Base-by-base conservation (phyloP, 768 basidiomycete genomes). In the Leccinellum albellum region DNA sequence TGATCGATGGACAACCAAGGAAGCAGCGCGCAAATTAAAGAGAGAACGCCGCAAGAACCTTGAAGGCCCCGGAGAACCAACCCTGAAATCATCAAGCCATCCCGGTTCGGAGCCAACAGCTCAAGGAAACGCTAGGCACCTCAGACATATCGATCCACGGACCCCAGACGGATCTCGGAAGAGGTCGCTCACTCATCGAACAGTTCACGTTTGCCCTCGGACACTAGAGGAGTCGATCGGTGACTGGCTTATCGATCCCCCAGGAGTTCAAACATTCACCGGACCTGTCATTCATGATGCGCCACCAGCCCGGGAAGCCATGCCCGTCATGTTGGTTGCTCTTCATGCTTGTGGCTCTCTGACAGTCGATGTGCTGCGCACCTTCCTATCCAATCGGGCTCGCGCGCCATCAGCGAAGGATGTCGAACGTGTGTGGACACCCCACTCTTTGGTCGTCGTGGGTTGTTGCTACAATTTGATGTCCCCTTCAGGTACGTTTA, bases 381-480 rank as follows among this genome's bases (percentile, higher is more conserved):
- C 82, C 46, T 82, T 81, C 61, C 56, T 79, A 62, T 63, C 63
- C 13, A 62, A 61, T 70, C 67, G 56, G 29, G 51, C 49, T n/a
- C 56, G 50, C 50, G 40, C 21, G 57, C 51, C 51, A 59, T 59
- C 32, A 40, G 14, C 24, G 49, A 31, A 48, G 37, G 40, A 32
- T 42, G 42, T 44, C 21, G 29, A 28, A 20, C 28, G n/a, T 21
- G 15, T 10, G 40, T 89, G 87, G 88, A 70, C 62, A 44, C 77
- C 83, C 5, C 74, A 76, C 15, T 83, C 76, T 3, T 74, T 82
- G 1, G 78, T 88, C 44, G 77, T 84, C 8, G 88, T 90, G 15
- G 88, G 89, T 3, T 91, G 89, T 59, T 91, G 89, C 68, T 91
- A 91, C 69, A 90, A 91, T 66, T 75, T 88, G 60, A 79, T 90